Conservation (phyloP, 306 rosid genomes). For the Sophora flavescens region DNA sequence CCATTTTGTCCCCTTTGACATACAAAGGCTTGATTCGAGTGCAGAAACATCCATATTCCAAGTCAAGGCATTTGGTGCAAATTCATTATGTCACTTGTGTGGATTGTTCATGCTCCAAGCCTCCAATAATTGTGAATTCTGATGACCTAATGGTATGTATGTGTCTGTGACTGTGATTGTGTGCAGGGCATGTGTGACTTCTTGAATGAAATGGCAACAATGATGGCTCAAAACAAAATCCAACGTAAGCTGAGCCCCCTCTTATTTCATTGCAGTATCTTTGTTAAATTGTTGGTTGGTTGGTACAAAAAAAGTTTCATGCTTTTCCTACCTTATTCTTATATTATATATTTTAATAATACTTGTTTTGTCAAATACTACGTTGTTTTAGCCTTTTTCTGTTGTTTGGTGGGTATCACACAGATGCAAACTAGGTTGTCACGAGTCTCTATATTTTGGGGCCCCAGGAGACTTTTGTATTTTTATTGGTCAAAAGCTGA, state of each 20-base stretch:
- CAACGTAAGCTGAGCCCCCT: constrained; percentile 55
- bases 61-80: too few relatives aligned
- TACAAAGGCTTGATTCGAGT: too few relatives aligned
- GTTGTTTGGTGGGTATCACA: constrained; percentile 1
- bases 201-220: constrained; percentile 79
- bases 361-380: constrained; percentile 46
- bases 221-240: constrained; percentile 85
- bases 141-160: constrained; percentile 13
- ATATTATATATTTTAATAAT: too few relatives aligned
- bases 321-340: too few relatives aligned
- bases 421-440: constrained; percentile 14
- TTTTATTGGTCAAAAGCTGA: constrained; percentile 10
- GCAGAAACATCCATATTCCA: too few relatives aligned
- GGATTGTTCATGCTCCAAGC: constrained; percentile 13
- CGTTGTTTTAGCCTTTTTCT: constrained; percentile 5
- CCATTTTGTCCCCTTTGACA: too few relatives aligned
- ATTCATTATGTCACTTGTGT: neutral
- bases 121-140: neutral
- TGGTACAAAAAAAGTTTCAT: neutral
- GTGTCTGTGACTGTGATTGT: neutral
- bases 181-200: constrained; percentile 96
- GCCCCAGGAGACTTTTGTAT: neutral
- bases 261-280: neutral
- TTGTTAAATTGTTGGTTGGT: constrained; percentile 24
- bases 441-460: constrained; percentile 11